Percentiles rank a stretch among this genome's conserved stretches.
phyloP scores from a whole-genome alignment of 352 stramenopile species.

The Pythium phragmiticola region DNA sequence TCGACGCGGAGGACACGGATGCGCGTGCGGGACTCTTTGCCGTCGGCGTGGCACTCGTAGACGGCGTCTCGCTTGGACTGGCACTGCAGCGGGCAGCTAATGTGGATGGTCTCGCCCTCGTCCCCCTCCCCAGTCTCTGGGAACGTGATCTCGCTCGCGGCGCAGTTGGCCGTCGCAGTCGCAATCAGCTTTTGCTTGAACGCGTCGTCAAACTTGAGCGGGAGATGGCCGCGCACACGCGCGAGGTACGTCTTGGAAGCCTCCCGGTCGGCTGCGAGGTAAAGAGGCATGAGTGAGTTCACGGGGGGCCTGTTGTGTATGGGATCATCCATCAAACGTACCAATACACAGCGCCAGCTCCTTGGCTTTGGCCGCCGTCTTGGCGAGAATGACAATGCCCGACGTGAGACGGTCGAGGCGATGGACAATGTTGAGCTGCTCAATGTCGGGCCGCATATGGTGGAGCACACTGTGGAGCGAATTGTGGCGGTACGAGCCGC shows the following conservation, averaged over 20 bases:
- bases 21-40: conserved; percentile 77
- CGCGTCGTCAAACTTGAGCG: conserved; percentile 34
- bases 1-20: conserved; percentile 60
- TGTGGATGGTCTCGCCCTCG: conserved; percentile 46
- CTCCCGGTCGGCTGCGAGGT: conserved; percentile 51
- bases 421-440: conserved; percentile 90
- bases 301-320: no score
- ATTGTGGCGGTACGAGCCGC: conserved; percentile 95
- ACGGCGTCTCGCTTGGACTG: conserved; percentile 79
- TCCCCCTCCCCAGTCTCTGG: background rate
- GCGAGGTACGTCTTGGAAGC: conserved; percentile 96
- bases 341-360: conserved; percentile 68
- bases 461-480: conserved; percentile 87
- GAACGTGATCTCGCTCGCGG: conserved; percentile 56
- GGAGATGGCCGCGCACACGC: conserved; percentile 90
- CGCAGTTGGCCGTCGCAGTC: conserved; percentile 42
- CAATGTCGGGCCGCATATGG: conserved; percentile 65
- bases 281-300: background rate
- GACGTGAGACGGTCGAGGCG: conserved; percentile 96
- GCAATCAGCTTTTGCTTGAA: conserved; percentile 40
- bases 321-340: conserved; percentile 24
- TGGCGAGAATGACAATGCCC: conserved; percentile 87
- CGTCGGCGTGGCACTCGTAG: conserved; percentile 80
- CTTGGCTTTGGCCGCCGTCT: conserved; percentile 71
- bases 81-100: conserved; percentile 84